A percentile compares a stretch with the other conserved stretches of the same genome.
phyloP scores from a whole-genome alignment of 2,329 filamentous ascomycete species.

The Alternaria sp. region DNA sequence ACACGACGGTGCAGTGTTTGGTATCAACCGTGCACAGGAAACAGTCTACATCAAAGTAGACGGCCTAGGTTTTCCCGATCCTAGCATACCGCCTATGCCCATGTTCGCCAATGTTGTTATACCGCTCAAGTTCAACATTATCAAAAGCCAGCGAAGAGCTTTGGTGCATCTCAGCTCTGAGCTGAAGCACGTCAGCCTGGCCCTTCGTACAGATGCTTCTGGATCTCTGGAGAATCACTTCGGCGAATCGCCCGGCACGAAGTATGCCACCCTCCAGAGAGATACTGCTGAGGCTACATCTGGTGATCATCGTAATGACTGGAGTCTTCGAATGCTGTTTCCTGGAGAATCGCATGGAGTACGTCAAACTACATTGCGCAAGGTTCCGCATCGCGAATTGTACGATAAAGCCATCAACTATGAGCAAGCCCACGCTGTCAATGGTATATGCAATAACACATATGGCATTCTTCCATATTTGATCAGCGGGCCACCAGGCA shows the following conservation, averaged over 20 bases:
- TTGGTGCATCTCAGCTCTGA: slow-evolving; percentile 17
- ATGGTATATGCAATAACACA: slow-evolving; percentile 51
- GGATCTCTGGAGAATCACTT: not conserved
- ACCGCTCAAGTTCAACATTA: slow-evolving; percentile 25
- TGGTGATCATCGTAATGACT: slow-evolving; percentile 25
- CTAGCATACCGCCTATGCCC: slow-evolving; percentile 4
- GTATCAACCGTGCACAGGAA: slow-evolving; percentile 35
- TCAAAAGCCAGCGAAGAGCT: slow-evolving; percentile 18
- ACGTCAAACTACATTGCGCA: slow-evolving; percentile 52
- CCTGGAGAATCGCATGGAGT: slow-evolving; percentile 50
- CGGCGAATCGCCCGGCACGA: not conserved
- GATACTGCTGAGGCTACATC: not conserved
- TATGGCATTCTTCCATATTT: slow-evolving; percentile 59
- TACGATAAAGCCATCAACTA: slow-evolving; percentile 57
- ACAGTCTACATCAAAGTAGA: slow-evolving; percentile 33
- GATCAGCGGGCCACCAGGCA: slow-evolving; percentile 61
- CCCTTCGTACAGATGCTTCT: not conserved
- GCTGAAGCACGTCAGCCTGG: slow-evolving; percentile 2
- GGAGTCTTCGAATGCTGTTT: slow-evolving; percentile 56
- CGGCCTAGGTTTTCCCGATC: slow-evolving; percentile 13
- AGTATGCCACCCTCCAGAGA: not conserved
- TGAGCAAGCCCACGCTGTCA: slow-evolving; percentile 59
- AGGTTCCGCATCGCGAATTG: slow-evolving; percentile 43
- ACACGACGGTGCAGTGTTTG: slow-evolving; percentile 33
- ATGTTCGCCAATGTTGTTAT: slow-evolving; percentile 38